phyloP scores from a whole-genome alignment of 2,329 filamentous ascomycete genomes.

The Colletotrichum sublineola region DNA sequence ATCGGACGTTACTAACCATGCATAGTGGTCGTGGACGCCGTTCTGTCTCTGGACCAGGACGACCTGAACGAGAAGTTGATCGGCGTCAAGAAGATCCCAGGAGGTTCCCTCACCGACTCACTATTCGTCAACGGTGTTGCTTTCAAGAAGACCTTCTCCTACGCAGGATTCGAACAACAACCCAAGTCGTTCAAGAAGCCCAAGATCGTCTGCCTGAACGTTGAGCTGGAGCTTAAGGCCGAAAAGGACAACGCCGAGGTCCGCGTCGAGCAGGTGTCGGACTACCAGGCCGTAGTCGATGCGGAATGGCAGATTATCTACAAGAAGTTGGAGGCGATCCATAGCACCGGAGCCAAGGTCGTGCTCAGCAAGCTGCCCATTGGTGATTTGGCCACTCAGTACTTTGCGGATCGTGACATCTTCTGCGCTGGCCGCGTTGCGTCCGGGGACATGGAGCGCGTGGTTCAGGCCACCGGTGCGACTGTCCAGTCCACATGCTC shows the following conservation, averaged over 20 bases:
- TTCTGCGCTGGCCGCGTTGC: constrained; percentile 97
- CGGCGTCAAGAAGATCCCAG: constrained; percentile 97
- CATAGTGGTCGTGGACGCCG: constrained; percentile 96
- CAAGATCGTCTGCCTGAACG: constrained; percentile 97
- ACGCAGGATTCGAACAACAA: constrained; percentile 99
- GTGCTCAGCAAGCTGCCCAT: constrained; percentile 98
- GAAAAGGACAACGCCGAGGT: constrained; percentile 99
- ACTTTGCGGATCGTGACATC: constrained; percentile 96
- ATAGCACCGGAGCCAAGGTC: constrained; percentile 96
- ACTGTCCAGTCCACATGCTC: constrained; percentile 96
- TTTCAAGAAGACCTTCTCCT: constrained; percentile 99
- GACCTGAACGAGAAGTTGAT: constrained; percentile 98
- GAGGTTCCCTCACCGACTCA: constrained; percentile 94
- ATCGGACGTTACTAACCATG: constrained; percentile 8
- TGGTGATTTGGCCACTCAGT: constrained; percentile 96
- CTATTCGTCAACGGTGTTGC: constrained; percentile 98
- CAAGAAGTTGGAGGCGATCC: constrained; percentile 96
- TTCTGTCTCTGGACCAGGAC: constrained; percentile 94
- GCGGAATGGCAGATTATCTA: constrained; percentile 99
- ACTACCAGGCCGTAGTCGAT: constrained; percentile 99
- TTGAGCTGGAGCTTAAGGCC: constrained; percentile 97
- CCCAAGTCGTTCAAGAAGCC: constrained; percentile 95
- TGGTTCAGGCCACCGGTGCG: constrained; percentile 93
- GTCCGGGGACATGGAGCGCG: constrained; percentile 93
- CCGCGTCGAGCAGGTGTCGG: constrained; percentile 96